Percentiles rank a stretch among this genome's conserved stretches.
Conservation (phyloP, 2,329 filamentous ascomycete species). For the Xylariaceae sp. region DNA sequence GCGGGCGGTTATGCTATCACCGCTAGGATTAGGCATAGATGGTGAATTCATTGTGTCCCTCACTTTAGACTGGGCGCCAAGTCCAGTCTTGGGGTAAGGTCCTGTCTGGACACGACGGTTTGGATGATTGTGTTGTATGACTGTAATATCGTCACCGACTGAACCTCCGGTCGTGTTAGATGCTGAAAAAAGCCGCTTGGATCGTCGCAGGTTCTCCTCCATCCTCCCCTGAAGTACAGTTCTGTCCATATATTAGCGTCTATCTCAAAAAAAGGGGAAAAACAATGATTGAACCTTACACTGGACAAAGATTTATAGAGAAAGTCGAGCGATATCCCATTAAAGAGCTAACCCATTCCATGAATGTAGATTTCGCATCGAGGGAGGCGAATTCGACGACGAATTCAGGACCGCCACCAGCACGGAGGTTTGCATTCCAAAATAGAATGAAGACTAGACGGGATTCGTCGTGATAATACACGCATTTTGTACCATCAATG, state of each 20-base stretch:
- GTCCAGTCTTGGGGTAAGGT: background rate
- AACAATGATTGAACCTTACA: slow-evolving; percentile 7
- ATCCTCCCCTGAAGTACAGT: slow-evolving; percentile 18
- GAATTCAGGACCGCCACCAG: slow-evolving; percentile 17
- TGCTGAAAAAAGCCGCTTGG: slow-evolving; percentile 6
- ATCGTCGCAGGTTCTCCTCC: slow-evolving; percentile 7
- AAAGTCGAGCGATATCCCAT: background rate
- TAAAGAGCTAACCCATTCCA: slow-evolving; percentile 21
- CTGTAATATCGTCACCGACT: slow-evolving; percentile 23
- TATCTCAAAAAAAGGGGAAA: background rate
- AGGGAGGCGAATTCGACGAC: slow-evolving; percentile 24
- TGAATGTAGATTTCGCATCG: slow-evolving; percentile 19
- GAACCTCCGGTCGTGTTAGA: slow-evolving; percentile 4
- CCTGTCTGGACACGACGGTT: slow-evolving; percentile 5
- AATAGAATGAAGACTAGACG: slow-evolving; percentile 15
- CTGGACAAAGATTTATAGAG: slow-evolving; percentile 1
- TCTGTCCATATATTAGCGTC: slow-evolving; percentile 15
- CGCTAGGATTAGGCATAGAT: background rate
- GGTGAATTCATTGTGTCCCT: slow-evolving; percentile 23
- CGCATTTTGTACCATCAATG: slow-evolving; percentile 11
- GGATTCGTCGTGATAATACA: slow-evolving; percentile 1
- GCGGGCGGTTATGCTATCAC: slow-evolving; percentile 1
- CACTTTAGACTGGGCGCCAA: slow-evolving; percentile 12
- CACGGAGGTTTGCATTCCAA: background rate
- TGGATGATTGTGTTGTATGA: slow-evolving; percentile 24